Evolutionary conservation across 139 green algal genomes (phyloP).

Genomic region (Ulvella scutata): DNA sequence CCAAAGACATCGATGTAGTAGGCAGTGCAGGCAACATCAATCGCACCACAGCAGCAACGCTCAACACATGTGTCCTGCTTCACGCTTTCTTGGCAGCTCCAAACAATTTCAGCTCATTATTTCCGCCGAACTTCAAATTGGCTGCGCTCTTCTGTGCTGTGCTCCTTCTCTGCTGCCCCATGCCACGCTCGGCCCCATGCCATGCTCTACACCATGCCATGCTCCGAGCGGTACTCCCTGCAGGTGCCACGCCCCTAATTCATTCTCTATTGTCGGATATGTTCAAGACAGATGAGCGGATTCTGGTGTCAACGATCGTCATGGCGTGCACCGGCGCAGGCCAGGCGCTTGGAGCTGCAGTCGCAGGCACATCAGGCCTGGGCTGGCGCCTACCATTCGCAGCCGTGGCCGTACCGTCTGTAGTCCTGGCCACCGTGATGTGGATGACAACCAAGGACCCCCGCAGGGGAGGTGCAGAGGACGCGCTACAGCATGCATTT

Average conservation of each 20-base stretch:
- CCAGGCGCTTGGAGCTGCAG: slow-evolving; percentile 37
- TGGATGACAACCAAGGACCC: slow-evolving; percentile 40
- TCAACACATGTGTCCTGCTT: too few species aligned
- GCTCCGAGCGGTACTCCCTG: neutral
- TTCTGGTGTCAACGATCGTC: slow-evolving; percentile 19
- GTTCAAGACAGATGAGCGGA: slow-evolving; percentile 26
- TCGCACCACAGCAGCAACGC: too few species aligned
- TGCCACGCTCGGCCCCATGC: neutral
- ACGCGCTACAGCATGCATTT: slow-evolving; percentile 17
- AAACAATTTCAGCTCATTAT: neutral
- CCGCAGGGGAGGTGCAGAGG: slow-evolving; percentile 29
- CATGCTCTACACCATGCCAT: neutral
- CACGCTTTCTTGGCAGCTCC: neutral
- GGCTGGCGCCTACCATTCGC: slow-evolving; percentile 77
- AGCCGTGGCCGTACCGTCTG: slow-evolving; percentile 40
- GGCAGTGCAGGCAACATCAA: too few species aligned
- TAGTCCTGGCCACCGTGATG: slow-evolving; percentile 42
- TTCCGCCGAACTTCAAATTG: neutral
- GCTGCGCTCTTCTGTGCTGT: neutral
- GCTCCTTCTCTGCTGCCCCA: neutral
- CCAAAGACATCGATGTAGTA: too few species aligned
- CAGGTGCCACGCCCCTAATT: slow-evolving; percentile 52
- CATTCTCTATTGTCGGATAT: slow-evolving; percentile 64
- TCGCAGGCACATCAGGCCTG: slow-evolving; percentile 10
- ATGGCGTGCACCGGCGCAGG: slow-evolving; percentile 26